These are phyloP conservation scores for Aspergillus pseudoviridinutans DNA, from an alignment of 2,329 filamentous ascomycete species.

Conservation along the genomic window DNA sequence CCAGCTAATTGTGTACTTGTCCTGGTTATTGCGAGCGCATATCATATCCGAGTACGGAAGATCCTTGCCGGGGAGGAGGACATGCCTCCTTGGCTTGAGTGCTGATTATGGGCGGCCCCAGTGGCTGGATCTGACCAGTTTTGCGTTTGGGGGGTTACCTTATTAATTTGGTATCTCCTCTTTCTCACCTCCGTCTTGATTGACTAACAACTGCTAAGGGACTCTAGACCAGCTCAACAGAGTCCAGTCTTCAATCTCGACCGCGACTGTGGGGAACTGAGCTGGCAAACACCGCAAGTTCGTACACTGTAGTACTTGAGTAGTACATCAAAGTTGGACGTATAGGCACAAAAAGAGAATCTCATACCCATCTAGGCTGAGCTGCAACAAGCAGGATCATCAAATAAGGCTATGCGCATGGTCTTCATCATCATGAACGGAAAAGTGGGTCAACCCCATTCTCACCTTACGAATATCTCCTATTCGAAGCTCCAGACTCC, in stretches of 20 bases:
- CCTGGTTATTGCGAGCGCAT: too few relatives aligned
- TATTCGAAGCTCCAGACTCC: neutral
- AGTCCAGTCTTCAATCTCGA: neutral
- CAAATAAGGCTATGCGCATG: neutral
- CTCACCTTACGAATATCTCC: neutral
- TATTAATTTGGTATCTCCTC: too few relatives aligned
- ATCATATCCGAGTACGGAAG: neutral
- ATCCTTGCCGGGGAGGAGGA: too few relatives aligned
- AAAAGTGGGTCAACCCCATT: neutral
- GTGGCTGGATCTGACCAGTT: neutral
- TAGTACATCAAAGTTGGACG: neutral
- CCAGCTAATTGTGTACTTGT: neutral
- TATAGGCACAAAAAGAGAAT: neutral
- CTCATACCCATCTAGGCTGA: neutral
- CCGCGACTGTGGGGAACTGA: constrained; percentile 8
- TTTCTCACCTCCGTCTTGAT: neutral
- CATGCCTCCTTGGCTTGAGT: too few relatives aligned
- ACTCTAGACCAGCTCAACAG: neutral
- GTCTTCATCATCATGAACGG: neutral
- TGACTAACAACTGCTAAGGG: neutral
- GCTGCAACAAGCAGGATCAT: neutral
- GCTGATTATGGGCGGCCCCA: neutral
- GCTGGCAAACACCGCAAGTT: constrained; percentile 1
- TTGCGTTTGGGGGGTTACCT: neutral
- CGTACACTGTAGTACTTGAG: neutral